Evolutionary conservation across 2,329 filamentous ascomycete genomes (phyloP).

Genomic region (Stachybotrys echinatus): DNA sequence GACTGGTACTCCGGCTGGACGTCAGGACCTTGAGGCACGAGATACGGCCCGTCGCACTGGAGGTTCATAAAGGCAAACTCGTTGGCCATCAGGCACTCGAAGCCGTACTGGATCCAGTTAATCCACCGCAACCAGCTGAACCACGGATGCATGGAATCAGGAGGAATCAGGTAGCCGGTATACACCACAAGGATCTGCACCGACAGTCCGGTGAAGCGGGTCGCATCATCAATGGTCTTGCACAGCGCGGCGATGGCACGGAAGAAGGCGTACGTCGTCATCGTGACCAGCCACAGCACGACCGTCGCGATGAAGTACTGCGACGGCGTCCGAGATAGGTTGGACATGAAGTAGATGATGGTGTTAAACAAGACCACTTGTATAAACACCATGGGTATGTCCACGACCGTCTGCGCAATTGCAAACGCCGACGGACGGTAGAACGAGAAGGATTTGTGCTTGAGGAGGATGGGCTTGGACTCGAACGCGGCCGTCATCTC

Average conservation of each 20-base stretch:
- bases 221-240: slow-evolving; percentile 57
- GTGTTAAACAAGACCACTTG: slow-evolving; percentile 66
- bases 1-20: slow-evolving; percentile 36
- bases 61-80: slow-evolving; percentile 54
- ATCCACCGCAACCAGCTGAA: slow-evolving; percentile 70
- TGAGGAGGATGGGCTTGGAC: slow-evolving; percentile 60
- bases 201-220: slow-evolving; percentile 50
- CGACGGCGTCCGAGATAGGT: slow-evolving; percentile 59
- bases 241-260: slow-evolving; percentile 54
- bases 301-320: slow-evolving; percentile 63
- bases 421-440: slow-evolving; percentile 56
- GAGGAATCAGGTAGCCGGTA: slow-evolving; percentile 60
- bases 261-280: slow-evolving; percentile 55
- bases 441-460: slow-evolving; percentile 67
- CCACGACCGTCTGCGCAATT: slow-evolving; percentile 50
- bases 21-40: slow-evolving; percentile 44
- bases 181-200: slow-evolving; percentile 63
- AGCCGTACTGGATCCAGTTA: slow-evolving; percentile 62
- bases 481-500: slow-evolving; percentile 64
- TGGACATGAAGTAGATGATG: slow-evolving; percentile 73
- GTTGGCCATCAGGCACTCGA: slow-evolving; percentile 63
- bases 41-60: slow-evolving; percentile 51
- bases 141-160: slow-evolving; percentile 45
- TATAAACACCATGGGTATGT: slow-evolving; percentile 57
- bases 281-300: slow-evolving; percentile 53